Base-by-base conservation (phyloP, 2,329 filamentous ascomycete genomes). In the Fusarium neocosmosporiellum region DNA sequence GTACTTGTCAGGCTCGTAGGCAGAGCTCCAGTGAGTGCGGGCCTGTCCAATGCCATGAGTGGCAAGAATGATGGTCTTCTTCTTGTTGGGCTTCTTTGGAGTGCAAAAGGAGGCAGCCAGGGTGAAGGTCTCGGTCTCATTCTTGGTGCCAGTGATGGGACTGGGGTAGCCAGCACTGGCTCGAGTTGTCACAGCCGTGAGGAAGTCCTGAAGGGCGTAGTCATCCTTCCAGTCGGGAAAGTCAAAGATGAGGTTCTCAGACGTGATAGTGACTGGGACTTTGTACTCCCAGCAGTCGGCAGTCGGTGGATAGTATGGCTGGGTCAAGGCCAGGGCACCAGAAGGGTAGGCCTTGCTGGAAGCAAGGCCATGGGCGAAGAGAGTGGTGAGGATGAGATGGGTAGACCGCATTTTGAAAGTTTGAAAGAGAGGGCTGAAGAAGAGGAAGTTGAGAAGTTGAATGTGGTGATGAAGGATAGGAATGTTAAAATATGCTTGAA, bases 251-350 rank as follows among this genome's bases (percentile, higher is more conserved):
- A 53, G 48, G 20, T 62, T 65, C 34, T 73, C 65, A 4, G 69
- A 63, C 2, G 50, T 65, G 31, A 71, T 57, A 2, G 66, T 61
- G 43, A 73, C 69, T 13, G 71, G 71, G 8, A 73, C 71, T 9
- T 70, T 72, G 62, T 70, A 66, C 29, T 73, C 67, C 59, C 67
- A 66, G 31, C 71, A 73, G n/a, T 67, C 57, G 14, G 71, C 69
- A 2, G 43, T 36, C 1, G 71, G 61, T 13, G 69, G 71, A 33
- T 70, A 73, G 59, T 72, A 72, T 2, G 67, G 63, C 31, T 73
- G 71, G 20, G 54, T 73, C 18, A 73, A 16, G 7, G 18, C 39
- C 2, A 36, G 8, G 18, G 37, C 37, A 13, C 24, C 53, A 24
- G 57, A 24, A 31, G 46, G 2, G n/a, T 41, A 20, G 10, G 8